Base-by-base conservation (phyloP, 1,139 yeast species). In the Suhomyces choctaworum region DNA sequence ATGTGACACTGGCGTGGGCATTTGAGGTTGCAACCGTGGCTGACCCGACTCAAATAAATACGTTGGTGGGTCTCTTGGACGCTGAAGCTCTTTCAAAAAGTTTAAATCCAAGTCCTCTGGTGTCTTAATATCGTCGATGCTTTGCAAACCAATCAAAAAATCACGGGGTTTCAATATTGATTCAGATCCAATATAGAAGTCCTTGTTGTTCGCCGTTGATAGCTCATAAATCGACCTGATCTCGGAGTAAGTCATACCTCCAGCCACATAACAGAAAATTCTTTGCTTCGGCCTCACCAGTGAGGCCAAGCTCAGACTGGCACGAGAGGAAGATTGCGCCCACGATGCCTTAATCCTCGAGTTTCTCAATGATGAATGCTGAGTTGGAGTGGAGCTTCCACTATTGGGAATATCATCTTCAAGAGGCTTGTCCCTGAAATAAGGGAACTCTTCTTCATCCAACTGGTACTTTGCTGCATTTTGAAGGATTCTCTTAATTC, bases 221-320 rank as follows among this genome's bases (percentile, higher is more conserved):
- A 89, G 69, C 47, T 87, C 94, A 49, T 87, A 83, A 10, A 83
- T 80, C 5, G 88, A 73, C 40, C 94, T 74, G 27, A 85, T 65
- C 56, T 94, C 99, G 3, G 90, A 76, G 46, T 83, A 79, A 0
- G 97, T 88, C 25, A 86, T 64, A 8, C 98, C 98, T 15, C 99
- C 99, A 1, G 94, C 85, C 25, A 89, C 76, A 54, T 80, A 92
- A 41, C 89, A 79, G 48, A 90, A 78, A 7, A 90, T 71, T 31
- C 92, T 64, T 51, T 86, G 95, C 46, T 78, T 75, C 28, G 78
- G 75, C n/a, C 72, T 66, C 29, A 52, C 62, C 27, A 17, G 34
- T 5, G 30, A 17, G 45, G 58, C 39, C 22, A 11, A 45, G n/a
- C 36, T 36, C 37, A 41, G 45, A 9, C 51, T 42, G 10, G 53